Evolutionary conservation across 192 early-diverging fungal genomes (phyloP).

Genomic region (Gaertneriomyces semiglobifer): DNA sequence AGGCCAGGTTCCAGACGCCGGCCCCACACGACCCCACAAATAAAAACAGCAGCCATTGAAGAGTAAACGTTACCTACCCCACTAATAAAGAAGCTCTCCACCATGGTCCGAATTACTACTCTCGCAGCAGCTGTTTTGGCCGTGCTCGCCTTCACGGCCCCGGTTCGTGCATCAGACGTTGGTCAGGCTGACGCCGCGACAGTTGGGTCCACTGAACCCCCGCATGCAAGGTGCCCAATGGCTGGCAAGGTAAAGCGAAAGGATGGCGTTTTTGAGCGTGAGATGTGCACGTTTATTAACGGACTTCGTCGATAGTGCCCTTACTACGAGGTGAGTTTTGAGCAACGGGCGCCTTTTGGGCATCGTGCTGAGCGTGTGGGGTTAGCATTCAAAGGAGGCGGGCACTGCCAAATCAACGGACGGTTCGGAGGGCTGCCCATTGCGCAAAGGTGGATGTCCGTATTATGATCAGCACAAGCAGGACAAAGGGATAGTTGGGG

Average conservation of each 20-base stretch:
- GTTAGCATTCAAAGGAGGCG: slow-evolving; percentile 14
- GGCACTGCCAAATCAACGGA: background rate
- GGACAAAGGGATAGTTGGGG: slow-evolving; percentile 17
- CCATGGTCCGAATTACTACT: too few relatives aligned
- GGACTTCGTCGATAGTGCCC: slow-evolving; percentile 11
- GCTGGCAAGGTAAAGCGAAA: background rate
- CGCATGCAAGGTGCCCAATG: background rate
- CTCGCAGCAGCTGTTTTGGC: too few relatives aligned
- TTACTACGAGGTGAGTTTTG: slow-evolving; percentile 17
- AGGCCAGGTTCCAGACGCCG: too few relatives aligned
- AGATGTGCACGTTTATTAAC: too few relatives aligned
- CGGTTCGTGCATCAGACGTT: background rate
- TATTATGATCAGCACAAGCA: slow-evolving; percentile 33
- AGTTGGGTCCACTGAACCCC: background rate
- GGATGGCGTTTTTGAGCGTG: too few relatives aligned
- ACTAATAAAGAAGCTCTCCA: too few relatives aligned
- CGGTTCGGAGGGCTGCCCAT: slow-evolving; percentile 27
- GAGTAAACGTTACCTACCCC: too few relatives aligned
- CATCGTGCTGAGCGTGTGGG: background rate
- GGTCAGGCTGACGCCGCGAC: background rate
- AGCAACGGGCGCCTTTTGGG: too few relatives aligned
- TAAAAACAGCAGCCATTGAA: too few relatives aligned
- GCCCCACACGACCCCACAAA: too few relatives aligned
- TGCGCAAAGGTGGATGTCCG: slow-evolving; percentile 32
- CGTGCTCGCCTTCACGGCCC: background rate